Base-by-base conservation (phyloP, 768 basidiomycete species). In the Tricholomella constricta region DNA sequence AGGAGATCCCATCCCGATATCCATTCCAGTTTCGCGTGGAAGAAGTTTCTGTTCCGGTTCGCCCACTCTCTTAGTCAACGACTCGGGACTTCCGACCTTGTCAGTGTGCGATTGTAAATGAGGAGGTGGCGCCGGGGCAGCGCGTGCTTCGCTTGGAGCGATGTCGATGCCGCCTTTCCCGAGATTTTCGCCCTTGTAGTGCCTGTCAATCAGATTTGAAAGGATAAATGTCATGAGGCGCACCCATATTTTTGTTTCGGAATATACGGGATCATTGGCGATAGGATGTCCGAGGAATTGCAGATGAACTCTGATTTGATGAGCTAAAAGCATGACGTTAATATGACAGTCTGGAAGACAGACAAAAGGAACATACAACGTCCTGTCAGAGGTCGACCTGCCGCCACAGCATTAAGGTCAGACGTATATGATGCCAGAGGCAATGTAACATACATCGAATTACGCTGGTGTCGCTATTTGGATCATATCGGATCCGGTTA, bases 251-350 rank as follows among this genome's bases (percentile, higher is more conserved):
- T 78, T 80, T 29, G 76, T 73, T 54, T 89, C 88, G 15, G 89
- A 88, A 69, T 99, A 99, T 2, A 98, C 80, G 2, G 94, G 91
- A 60, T 98, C 97, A 65, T 99, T 98, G 10, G 92, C 91, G 57
- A 99, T 94, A 0, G 97, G 89, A 65, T 91, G 76, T 1, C 96
- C 97, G 51, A 99, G 82, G 69, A 81, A 98, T 70, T 98, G 97
- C 2, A 99, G 80, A 65, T 99, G 97, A 3, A 99, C 96, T 45
- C 97, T 83, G 52, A 98, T 91, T 70, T 99, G 97, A 72, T 99
- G 97, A 0, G 97, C 94, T 97, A 59, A 57, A 51, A 45, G 45
- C 17, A 3, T 60, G 36, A 51, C 35, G 31, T 47, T 20, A 45
- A 43, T 50, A 43, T 41, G 25, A 37, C 44, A 38, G 50, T 22